These are phyloP conservation scores for Trichoderma endophyticum DNA, from an alignment of 2,329 filamentous ascomycete species.

Conservation along the genomic window DNA sequence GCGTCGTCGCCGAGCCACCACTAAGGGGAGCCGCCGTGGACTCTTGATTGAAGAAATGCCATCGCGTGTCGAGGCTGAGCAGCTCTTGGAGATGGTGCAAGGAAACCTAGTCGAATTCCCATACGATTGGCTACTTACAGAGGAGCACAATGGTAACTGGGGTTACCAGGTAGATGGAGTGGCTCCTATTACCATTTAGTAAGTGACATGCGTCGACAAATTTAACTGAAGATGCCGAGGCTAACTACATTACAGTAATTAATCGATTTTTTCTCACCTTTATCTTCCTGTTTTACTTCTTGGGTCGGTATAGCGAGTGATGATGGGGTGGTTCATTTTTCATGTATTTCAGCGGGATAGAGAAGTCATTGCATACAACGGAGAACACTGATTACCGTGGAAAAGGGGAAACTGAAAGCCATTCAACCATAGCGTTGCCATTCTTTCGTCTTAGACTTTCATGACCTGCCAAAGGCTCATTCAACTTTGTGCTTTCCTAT, in stretches of 20 bases:
- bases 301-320: background rate
- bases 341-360: slow-evolving; percentile 10
- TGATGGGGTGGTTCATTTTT: background rate
- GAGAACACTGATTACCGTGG: background rate
- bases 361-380: background rate
- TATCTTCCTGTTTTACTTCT: background rate
- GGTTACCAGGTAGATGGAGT: slow-evolving; percentile 94
- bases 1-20: slow-evolving; percentile 65
- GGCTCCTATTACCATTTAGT: slow-evolving; percentile 96
- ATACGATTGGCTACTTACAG: slow-evolving; percentile 90
- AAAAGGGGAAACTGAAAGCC: background rate
- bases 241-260: slow-evolving; percentile 36
- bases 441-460: background rate
- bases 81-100: slow-evolving; percentile 76
- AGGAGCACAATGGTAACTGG: slow-evolving; percentile 94
- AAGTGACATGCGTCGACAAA: slow-evolving; percentile 38
- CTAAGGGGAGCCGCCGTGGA: slow-evolving; percentile 63
- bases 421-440: background rate
- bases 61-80: slow-evolving; percentile 71
- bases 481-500: background rate
- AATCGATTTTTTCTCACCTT: slow-evolving; percentile 20
- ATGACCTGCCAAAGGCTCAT: background rate
- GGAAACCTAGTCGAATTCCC: slow-evolving; percentile 89
- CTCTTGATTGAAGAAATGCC: slow-evolving; percentile 74
- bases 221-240: background rate